Evolutionary conservation across 495 filamentous ascomycete genomes (phyloP), one percentile per base, ranked within the genome.

Genomic region (Paragyromitra xinjiangensis): DNA sequence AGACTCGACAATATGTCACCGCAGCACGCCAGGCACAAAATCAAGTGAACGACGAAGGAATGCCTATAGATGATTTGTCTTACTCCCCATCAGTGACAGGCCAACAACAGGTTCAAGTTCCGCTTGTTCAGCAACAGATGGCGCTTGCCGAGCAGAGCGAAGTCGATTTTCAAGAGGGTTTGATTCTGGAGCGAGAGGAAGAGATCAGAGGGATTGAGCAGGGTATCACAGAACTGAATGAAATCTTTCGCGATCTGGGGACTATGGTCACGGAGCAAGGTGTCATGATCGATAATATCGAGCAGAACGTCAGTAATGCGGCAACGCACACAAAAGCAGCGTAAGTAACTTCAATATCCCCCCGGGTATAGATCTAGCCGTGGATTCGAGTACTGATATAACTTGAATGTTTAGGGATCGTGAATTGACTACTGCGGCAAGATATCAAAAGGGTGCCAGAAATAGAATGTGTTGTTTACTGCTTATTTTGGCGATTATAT

Each of bases 131-230:
- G 81, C 87, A 95, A 68, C 89, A 95, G 81, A 86, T 91, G 34
- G 92, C 91, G 16, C 88, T 98, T 1, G 95, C 95, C 1, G 89
- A 94, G 45, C 95, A 99, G 83, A 91, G 93, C 81, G 95, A 99
- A 80, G 95, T 99, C 64, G 94, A 98, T 81, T 99, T 98, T 86
- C 96, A 99, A 81, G 96, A 98, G 75, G 90, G 91, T 11, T 85
- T 99, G 44, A 98, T 99, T 82, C 89, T 95, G 74, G 94, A 98
- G 87, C 93, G 95, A 19, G 95, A 99, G 83, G 88, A 91, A 24
- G 95, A 98, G 86, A 99, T 99, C 79, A 91, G 94, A 40, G 93
- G 95, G 80, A 98, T 99, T 81, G 95, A 99, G 85, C 94, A 97
- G 82, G 92, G 91, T 73, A 95, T 99, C 11, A 92, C 92, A 66